These are phyloP conservation scores for Saccharomycopsis vini DNA, from an alignment of 805 yeast species.

Conservation along the genomic window DNA sequence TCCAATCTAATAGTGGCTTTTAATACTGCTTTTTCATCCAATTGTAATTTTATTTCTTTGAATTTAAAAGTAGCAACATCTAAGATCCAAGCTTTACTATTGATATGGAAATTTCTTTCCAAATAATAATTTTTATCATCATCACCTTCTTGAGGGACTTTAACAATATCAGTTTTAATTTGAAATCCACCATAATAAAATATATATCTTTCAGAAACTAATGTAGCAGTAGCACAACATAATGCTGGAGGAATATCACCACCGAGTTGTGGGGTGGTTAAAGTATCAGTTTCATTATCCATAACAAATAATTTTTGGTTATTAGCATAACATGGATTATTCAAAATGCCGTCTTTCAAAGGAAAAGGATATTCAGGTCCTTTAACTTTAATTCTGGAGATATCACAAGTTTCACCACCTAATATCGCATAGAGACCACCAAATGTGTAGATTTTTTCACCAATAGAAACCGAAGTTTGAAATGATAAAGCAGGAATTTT, in stretches of 20 bases:
- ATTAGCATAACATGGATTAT: constrained; percentile 34
- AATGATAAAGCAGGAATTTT: constrained; percentile 36
- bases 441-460: constrained; percentile 30
- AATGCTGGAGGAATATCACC: constrained; percentile 47
- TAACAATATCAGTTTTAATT: constrained; percentile 28
- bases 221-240: constrained; percentile 38
- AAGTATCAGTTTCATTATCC: constrained; percentile 32
- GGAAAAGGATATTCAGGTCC: constrained; percentile 37
- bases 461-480: constrained; percentile 34
- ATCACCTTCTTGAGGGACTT: constrained; percentile 2
- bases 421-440: constrained; percentile 37
- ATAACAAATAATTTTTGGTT: constrained; percentile 31
- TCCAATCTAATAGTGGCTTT: constrained; percentile 10
- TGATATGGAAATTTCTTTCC: constrained; percentile 38
- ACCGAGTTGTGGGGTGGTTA: constrained; percentile 26
- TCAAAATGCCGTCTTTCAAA: constrained; percentile 31
- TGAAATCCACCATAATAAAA: constrained; percentile 68
- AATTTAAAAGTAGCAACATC: constrained; percentile 44
- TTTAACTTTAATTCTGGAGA: constrained; percentile 6
- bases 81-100: constrained; percentile 48
- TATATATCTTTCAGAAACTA: constrained; percentile 46
- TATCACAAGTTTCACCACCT: too few species aligned
- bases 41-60: constrained; percentile 25
- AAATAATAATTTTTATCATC: constrained; percentile 29
- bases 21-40: constrained; percentile 3